Evolutionary conservation across 768 basidiomycete species (phyloP).

Genomic region (Nidula microcarpa): DNA sequence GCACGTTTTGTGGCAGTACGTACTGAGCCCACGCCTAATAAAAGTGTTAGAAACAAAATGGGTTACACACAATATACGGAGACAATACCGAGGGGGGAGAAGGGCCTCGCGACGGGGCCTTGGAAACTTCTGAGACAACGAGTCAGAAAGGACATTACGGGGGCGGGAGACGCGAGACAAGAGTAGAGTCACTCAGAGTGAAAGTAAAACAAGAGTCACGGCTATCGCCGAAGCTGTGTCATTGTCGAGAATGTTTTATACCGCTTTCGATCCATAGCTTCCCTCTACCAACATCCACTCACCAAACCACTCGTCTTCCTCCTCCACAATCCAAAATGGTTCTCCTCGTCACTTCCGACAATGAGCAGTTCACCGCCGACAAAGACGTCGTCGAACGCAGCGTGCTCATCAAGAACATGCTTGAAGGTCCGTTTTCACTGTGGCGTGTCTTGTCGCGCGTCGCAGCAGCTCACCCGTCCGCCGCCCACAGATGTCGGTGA

Average conservation of each 20-base stretch:
- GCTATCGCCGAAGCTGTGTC: constrained; percentile 31
- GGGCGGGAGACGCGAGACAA: not conserved
- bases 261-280: constrained; percentile 7
- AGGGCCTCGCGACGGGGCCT: constrained; percentile 22
- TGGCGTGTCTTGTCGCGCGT: constrained; percentile 5
- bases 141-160: constrained; percentile 45
- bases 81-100: constrained; percentile 49
- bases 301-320: constrained; percentile 13
- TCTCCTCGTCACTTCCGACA: constrained; percentile 90
- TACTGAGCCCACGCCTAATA: constrained; percentile 57
- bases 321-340: constrained; percentile 51
- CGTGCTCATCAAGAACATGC: constrained; percentile 99
- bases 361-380: constrained; percentile 90
- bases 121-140: constrained; percentile 26
- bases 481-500: constrained; percentile 79
- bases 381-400: constrained; percentile 93
- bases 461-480: constrained; percentile 5
- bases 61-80: not conserved
- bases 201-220: constrained; percentile 13
- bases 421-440: constrained; percentile 65
- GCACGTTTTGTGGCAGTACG: constrained; percentile 96
- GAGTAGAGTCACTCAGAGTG: not conserved
- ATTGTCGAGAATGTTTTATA: no score
- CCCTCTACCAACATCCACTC: constrained; percentile 10
- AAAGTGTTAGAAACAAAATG: not conserved